Conservation (phyloP, 2,329 filamentous ascomycete genomes). For the Metarhizium sp. region DNA sequence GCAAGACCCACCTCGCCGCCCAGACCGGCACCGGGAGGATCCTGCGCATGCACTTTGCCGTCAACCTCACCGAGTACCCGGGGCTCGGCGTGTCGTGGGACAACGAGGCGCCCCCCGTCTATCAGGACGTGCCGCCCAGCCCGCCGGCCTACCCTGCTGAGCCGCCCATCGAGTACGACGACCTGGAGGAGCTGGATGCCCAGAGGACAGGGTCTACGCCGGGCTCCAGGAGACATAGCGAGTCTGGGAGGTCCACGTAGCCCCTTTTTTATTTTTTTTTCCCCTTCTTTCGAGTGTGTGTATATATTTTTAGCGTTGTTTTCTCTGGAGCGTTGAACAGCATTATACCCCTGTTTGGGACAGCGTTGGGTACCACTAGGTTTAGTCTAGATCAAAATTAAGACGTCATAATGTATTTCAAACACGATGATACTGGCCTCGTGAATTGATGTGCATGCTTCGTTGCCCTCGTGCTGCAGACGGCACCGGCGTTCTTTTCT, state of each 20-base stretch:
- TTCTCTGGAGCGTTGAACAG: too few species aligned
- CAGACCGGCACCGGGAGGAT: constrained; percentile 88
- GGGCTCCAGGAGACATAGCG: background rate
- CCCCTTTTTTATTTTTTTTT: background rate
- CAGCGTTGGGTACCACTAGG: too few species aligned
- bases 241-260: background rate
- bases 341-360: too few species aligned
- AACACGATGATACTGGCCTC: too few species aligned
- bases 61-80: constrained; percentile 70
- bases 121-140: constrained; percentile 83
- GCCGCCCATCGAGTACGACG: constrained; percentile 29
- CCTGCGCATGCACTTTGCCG: constrained; percentile 81
- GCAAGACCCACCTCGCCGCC: constrained; percentile 58
- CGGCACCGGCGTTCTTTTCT: too few species aligned
- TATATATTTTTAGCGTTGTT: too few species aligned
- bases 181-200: constrained; percentile 25
- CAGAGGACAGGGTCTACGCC: constrained; percentile 4
- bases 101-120: constrained; percentile 87
- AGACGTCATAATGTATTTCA: too few species aligned
- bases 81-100: constrained; percentile 95
- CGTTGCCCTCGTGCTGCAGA: too few species aligned
- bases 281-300: background rate
- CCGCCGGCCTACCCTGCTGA: constrained; percentile 58
- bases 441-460: too few species aligned
- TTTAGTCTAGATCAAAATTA: background rate